A percentile compares a stretch with the other conserved stretches of the same genome.
Conservation (phyloP, 2,329 filamentous ascomycete species). For the Phialophora verrucosa region DNA sequence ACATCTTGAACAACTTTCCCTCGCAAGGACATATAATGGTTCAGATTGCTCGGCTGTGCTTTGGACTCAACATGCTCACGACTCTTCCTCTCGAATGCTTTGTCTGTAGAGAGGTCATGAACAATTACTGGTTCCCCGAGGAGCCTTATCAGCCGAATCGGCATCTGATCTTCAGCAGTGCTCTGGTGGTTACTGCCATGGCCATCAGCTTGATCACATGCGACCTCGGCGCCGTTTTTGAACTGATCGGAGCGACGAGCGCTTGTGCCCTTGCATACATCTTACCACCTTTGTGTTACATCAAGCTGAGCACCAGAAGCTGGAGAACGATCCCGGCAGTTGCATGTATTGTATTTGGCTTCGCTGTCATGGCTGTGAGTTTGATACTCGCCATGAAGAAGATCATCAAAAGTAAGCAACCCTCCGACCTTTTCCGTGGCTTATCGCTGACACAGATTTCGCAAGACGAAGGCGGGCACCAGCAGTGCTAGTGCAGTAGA, state of each 20-base stretch:
- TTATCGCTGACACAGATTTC: background rate
- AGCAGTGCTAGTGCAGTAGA: conserved; percentile 31
- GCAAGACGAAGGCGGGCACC: conserved; percentile 31
- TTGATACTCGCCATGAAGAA: conserved; percentile 74
- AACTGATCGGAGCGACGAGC: conserved; percentile 92
- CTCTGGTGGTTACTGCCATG: conserved; percentile 80
- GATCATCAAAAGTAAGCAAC: conserved; percentile 54
- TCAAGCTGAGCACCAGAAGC: conserved; percentile 76
- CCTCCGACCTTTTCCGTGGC: background rate
- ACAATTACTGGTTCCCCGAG: conserved; percentile 76
- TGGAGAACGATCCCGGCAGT: conserved; percentile 75
- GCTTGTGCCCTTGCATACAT: conserved; percentile 95
- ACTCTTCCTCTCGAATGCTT: conserved; percentile 96
- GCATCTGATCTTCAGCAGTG: conserved; percentile 84
- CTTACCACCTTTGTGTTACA: conserved; percentile 89
- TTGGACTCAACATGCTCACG: conserved; percentile 98
- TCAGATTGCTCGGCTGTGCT: conserved; percentile 91
- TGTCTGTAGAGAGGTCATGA: conserved; percentile 95
- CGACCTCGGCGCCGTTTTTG: conserved; percentile 91
- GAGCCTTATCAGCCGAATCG: conserved; percentile 81
- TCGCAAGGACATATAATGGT: conserved; percentile 82
- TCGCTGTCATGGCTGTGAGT: conserved; percentile 79
- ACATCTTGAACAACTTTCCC: conserved; percentile 97
- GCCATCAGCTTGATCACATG: conserved; percentile 81
- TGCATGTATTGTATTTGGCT: conserved; percentile 77